Percentiles rank a stretch among this genome's conserved stretches.
Conservation (phyloP, 2,329 filamentous ascomycete species). For the Penicillium sp. region DNA sequence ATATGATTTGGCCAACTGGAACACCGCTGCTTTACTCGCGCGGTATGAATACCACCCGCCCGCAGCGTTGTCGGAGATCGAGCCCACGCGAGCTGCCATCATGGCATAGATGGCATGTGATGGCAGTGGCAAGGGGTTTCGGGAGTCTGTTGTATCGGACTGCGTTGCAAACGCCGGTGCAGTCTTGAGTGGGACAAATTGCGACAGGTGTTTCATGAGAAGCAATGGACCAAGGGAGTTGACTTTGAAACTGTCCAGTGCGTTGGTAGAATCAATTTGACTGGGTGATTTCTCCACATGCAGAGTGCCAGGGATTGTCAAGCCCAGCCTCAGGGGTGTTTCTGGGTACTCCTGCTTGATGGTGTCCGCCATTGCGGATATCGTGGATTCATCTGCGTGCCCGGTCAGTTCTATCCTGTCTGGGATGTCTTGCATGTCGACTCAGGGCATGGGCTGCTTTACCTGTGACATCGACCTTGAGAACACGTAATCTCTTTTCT, state of each 20-base stretch:
- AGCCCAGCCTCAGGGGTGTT: constrained; percentile 65
- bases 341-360: constrained; percentile 57
- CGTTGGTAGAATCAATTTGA: constrained; percentile 62
- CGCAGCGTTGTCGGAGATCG: constrained; percentile 67
- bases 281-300: constrained; percentile 70
- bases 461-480: constrained; percentile 62
- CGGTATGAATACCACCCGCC: constrained; percentile 86
- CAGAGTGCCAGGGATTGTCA: constrained; percentile 71
- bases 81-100: constrained; percentile 78
- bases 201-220: constrained; percentile 72
- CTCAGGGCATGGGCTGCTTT: constrained; percentile 10
- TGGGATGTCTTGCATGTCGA: background rate
- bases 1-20: constrained; percentile 69
- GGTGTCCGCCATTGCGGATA: constrained; percentile 57
- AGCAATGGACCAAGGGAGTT: constrained; percentile 75
- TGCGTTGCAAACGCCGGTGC: constrained; percentile 37
- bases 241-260: constrained; percentile 69
- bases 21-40: constrained; percentile 73
- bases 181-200: constrained; percentile 65
- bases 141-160: constrained; percentile 5
- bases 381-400: constrained; percentile 60
- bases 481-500: constrained; percentile 51
- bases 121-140: constrained; percentile 43
- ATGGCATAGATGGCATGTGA: constrained; percentile 66
- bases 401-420: background rate